These are phyloP conservation scores for Albifimbria verrucaria DNA, from an alignment of 2,329 filamentous ascomycete genomes.

Conservation along the genomic window DNA sequence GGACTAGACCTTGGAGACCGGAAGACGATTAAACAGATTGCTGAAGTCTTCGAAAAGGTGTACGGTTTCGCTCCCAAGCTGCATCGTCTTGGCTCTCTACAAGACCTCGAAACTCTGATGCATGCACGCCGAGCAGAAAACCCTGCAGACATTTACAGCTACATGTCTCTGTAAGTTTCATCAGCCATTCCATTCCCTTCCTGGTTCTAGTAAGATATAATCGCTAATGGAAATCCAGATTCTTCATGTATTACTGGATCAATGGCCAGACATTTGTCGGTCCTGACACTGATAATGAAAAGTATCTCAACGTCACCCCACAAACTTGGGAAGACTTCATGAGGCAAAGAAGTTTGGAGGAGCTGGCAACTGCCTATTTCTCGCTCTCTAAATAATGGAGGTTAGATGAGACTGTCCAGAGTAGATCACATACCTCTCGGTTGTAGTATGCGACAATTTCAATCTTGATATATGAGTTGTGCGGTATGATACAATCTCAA, in stretches of 20 bases:
- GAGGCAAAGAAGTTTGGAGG: background rate
- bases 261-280: background rate
- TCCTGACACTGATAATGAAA: background rate
- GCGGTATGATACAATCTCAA: too few species aligned
- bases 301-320: background rate
- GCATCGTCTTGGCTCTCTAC: background rate
- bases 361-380: background rate
- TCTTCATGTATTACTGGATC: background rate
- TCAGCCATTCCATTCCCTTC: background rate
- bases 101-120: background rate
- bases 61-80: background rate
- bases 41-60: background rate
- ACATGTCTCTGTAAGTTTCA: background rate
- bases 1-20: background rate
- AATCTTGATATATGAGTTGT: too few species aligned
- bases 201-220: background rate
- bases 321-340: background rate
- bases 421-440: too few species aligned
- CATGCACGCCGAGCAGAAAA: background rate
- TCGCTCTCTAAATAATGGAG: background rate
- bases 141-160: background rate
- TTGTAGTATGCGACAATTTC: too few species aligned
- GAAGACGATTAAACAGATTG: background rate
- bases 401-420: too few species aligned
- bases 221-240: background rate